Percentiles rank a stretch among this genome's conserved stretches.
phyloP scores from a whole-genome alignment of 2,329 filamentous ascomycete genomes.

The Alternaria consortialis region DNA sequence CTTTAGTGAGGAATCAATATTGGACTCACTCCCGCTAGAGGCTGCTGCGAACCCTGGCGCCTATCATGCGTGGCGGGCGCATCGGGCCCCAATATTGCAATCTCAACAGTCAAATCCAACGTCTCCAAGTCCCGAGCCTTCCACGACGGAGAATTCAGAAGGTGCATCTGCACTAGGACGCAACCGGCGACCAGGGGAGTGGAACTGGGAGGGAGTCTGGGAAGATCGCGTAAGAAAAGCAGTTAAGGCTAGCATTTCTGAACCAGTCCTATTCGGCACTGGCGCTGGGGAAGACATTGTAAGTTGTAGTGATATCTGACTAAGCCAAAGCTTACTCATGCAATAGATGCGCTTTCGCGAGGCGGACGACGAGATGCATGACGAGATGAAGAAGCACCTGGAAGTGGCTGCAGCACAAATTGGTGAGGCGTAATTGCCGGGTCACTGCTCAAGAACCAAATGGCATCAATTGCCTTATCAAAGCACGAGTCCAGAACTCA shows the following conservation, averaged over 20 bases:
- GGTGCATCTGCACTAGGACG: slow-evolving; percentile 51
- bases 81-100: slow-evolving; percentile 62
- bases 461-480: neutral
- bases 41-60: slow-evolving; percentile 89
- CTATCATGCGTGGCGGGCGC: slow-evolving; percentile 90
- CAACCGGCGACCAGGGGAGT: slow-evolving; percentile 77
- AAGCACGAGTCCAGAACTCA: neutral
- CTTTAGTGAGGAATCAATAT: slow-evolving; percentile 78
- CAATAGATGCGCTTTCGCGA: slow-evolving; percentile 51
- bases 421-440: slow-evolving; percentile 21
- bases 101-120: slow-evolving; percentile 27
- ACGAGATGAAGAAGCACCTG: slow-evolving; percentile 44
- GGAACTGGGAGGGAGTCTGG: slow-evolving; percentile 99
- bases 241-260: slow-evolving; percentile 78
- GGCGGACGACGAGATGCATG: slow-evolving; percentile 43
- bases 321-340: slow-evolving; percentile 12
- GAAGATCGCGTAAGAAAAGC: slow-evolving; percentile 85
- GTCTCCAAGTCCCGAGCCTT: slow-evolving; percentile 39
- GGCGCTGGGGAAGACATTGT: slow-evolving; percentile 75
- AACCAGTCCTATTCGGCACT: slow-evolving; percentile 79
- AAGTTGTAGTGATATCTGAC: slow-evolving; percentile 26
- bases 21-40: slow-evolving; percentile 81
- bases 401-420: slow-evolving; percentile 28
- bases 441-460: neutral
- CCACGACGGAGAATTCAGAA: slow-evolving; percentile 19